Evolutionary conservation across 2,329 filamentous ascomycete species (phyloP).

Genomic region (Penicillium italicum): DNA sequence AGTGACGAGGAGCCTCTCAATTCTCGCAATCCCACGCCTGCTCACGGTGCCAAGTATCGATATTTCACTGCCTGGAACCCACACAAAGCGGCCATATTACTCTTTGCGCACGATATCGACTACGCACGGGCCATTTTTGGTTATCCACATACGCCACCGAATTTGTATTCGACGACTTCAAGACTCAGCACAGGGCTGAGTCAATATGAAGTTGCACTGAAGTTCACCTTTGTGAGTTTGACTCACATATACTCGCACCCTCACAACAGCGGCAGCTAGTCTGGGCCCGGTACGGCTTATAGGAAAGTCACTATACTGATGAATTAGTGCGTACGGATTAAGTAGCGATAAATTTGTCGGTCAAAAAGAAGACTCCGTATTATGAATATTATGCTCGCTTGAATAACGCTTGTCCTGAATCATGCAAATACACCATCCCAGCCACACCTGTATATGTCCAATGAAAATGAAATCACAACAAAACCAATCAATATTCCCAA

Average conservation of each 20-base stretch:
- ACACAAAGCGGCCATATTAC: neutral
- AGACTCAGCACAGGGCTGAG: too few species aligned
- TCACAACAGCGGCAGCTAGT: neutral
- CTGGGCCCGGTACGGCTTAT: too few species aligned
- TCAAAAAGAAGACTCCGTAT: neutral
- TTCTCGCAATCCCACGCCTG: neutral
- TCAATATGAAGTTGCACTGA: too few species aligned
- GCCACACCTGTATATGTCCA: slow-evolving; percentile 10
- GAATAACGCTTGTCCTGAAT: slow-evolving; percentile 3
- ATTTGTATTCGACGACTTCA: neutral
- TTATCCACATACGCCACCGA: neutral
- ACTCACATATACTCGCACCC: neutral
- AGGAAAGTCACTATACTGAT: neutral
- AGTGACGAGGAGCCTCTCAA: neutral
- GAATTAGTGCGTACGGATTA: neutral
- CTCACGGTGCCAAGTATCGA: neutral
- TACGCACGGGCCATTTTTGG: neutral
- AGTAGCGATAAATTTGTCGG: neutral
- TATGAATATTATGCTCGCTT: slow-evolving; percentile 3
- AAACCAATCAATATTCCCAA: slow-evolving; percentile 3
- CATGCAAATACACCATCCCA: slow-evolving; percentile 8
- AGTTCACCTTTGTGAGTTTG: neutral
- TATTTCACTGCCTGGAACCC: too few species aligned
- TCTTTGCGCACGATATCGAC: neutral
- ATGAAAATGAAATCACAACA: slow-evolving; percentile 3